Percentiles rank a stretch among this genome's conserved stretches.
These are phyloP conservation scores for Apophysomyces trapeziformis DNA, from an alignment of 371 early-diverging fungal species.

Conservation along the genomic window DNA sequence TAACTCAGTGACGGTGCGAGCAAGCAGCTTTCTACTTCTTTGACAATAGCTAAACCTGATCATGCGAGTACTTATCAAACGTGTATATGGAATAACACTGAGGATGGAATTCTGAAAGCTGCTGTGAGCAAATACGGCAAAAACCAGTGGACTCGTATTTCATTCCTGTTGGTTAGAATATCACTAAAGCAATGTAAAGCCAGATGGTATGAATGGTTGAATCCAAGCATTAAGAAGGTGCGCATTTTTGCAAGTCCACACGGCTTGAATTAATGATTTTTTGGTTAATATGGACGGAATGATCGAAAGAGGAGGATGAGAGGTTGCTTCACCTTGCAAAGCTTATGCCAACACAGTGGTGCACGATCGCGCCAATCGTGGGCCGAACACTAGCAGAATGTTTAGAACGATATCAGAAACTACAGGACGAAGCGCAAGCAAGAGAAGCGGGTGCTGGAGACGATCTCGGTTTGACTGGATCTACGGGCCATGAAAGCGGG, in stretches of 20 bases:
- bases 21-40: no score
- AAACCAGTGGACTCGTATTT: conserved; percentile 98
- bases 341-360: conserved; percentile 99
- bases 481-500: conserved; percentile 71
- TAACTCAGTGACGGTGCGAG: no score
- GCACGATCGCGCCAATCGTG: conserved; percentile 97
- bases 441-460: conserved; percentile 60
- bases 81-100: conserved; percentile 91
- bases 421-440: conserved; percentile 94
- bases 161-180: conserved; percentile 92
- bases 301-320: conserved; percentile 98
- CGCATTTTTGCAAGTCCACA: background rate
- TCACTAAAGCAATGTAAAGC: conserved; percentile 99
- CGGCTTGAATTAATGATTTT: background rate
- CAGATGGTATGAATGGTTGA: conserved; percentile 98
- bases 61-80: conserved; percentile 55
- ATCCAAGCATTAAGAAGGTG: conserved; percentile 96
- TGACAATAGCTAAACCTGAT: conserved; percentile 2
- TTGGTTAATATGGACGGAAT: conserved; percentile 76
- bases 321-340: conserved; percentile 97
- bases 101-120: conserved; percentile 97
- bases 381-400: conserved; percentile 98
- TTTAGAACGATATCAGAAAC: conserved; percentile 92
- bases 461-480: conserved; percentile 71
- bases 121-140: conserved; percentile 98